Percentiles rank a stretch among this genome's conserved stretches.
Evolutionary conservation across 768 basidiomycete genomes (phyloP).

Genomic region (Panellus pusillus): DNA sequence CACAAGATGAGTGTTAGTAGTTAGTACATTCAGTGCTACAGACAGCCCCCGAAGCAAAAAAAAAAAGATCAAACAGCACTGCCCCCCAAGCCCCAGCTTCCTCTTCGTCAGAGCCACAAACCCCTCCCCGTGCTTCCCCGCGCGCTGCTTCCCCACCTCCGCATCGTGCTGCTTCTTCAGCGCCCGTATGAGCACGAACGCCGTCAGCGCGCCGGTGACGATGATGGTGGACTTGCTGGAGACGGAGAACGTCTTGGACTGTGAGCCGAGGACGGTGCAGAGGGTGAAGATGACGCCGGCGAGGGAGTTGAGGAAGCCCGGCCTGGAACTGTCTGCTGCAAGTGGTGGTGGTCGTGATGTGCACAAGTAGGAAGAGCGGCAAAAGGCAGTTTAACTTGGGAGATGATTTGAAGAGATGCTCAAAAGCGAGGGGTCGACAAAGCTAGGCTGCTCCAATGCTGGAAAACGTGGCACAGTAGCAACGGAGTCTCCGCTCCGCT

Average conservation of each 20-base stretch:
- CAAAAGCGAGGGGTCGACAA: not conserved
- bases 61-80: no score
- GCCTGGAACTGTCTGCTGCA: constrained; percentile 42
- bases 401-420: not conserved
- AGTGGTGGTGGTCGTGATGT: no score
- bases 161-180: constrained; percentile 44
- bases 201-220: constrained; percentile 37
- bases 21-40: no score
- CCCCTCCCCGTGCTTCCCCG: no score
- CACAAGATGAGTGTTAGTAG: no score
- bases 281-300: constrained; percentile 59
- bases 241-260: constrained; percentile 44
- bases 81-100: no score
- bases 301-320: constrained; percentile 56
- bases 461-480: not conserved
- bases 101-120: no score
- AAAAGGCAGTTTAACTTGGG: no score
- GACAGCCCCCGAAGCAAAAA: no score
- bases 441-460: not conserved
- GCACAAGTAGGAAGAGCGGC: no score
- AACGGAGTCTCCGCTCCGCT: not conserved
- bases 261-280: constrained; percentile 49
- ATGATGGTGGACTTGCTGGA: no score
- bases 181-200: constrained; percentile 43
- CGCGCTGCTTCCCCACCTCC: no score